Conservation (phyloP, 371 early-diverging fungal genomes). For the Nematocida major region DNA sequence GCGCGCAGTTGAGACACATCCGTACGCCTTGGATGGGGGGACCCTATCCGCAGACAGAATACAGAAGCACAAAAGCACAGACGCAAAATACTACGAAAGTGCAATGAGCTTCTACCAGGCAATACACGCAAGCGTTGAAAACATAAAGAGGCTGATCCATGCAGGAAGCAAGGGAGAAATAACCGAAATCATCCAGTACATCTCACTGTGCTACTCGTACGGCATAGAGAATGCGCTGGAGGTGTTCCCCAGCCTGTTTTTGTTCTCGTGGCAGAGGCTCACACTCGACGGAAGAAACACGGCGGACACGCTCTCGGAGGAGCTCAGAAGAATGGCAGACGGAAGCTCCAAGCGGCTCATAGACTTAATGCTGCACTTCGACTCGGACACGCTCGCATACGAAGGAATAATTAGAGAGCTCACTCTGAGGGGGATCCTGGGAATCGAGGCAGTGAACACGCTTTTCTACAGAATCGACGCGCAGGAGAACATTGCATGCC, state of each 20-base stretch:
- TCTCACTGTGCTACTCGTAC: conserved; percentile 47
- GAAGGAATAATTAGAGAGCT: conserved; percentile 39
- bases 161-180: conserved; percentile 37
- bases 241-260: conserved; percentile 36
- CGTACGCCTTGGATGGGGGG: conserved; percentile 54
- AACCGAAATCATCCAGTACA: conserved; percentile 48
- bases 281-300: conserved; percentile 37
- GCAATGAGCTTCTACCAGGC: conserved; percentile 7
- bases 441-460: not conserved
- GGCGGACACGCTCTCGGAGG: conserved; percentile 31
- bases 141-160: conserved; percentile 9
- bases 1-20: conserved; percentile 58
- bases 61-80: not conserved
- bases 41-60: not conserved
- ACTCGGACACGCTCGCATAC: conserved; percentile 21
- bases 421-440: conserved; percentile 34
- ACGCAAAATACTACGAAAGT: conserved; percentile 5
- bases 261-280: conserved; percentile 34
- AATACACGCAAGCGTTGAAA: conserved; percentile 8
- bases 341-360: conserved; percentile 7
- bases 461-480: conserved; percentile 1
- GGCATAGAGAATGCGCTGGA: conserved; percentile 55
- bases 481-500: not conserved
- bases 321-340: conserved; percentile 27
- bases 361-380: conserved; percentile 29